Conservation (phyloP, 306 rosid species). For the Vigna angularis region DNA sequence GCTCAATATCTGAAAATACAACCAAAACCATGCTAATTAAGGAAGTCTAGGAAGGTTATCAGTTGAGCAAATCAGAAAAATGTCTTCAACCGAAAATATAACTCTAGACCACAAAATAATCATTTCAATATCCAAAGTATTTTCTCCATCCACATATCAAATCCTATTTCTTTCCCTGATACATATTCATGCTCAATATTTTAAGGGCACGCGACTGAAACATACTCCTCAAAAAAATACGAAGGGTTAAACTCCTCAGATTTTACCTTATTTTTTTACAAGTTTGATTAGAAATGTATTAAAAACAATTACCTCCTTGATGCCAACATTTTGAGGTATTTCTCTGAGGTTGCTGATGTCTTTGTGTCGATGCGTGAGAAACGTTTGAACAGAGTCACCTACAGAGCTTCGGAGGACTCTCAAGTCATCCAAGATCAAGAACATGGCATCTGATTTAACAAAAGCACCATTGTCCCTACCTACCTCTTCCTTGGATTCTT, state of each 20-base stretch:
- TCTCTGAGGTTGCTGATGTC: neutral
- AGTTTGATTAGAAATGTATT: too few species aligned
- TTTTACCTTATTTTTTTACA: too few species aligned
- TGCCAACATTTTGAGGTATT: neutral
- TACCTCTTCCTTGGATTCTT: neutral
- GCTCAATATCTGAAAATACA: neutral
- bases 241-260: too few species aligned
- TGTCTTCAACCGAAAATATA: too few species aligned
- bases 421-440: slow-evolving; percentile 11
- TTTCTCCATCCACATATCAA: neutral
- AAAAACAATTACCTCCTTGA: neutral
- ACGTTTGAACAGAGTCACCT: neutral
- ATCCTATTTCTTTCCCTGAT: neutral
- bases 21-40: neutral
- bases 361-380: neutral
- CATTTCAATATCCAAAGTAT: neutral
- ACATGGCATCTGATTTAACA: neutral
- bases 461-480: neutral
- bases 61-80: neutral
- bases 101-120: neutral
- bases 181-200: neutral
- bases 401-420: neutral
- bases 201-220: too few species aligned
- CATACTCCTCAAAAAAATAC: too few species aligned
- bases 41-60: neutral